These are phyloP conservation scores for Tricholoma flavovirens DNA, from an alignment of 768 basidiomycete species.

Conservation along the genomic window DNA sequence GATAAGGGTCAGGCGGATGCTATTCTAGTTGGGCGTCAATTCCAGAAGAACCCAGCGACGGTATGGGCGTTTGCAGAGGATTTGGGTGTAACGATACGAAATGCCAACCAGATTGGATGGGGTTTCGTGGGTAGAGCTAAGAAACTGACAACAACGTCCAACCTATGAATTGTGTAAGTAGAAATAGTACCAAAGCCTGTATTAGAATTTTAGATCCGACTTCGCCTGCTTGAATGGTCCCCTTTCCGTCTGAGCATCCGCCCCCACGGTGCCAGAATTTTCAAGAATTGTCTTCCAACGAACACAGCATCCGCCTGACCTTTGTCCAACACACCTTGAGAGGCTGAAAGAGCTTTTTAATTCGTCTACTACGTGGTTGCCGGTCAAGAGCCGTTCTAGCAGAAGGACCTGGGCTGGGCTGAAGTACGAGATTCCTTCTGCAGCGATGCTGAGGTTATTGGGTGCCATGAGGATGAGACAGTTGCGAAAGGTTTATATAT, in stretches of 20 bases:
- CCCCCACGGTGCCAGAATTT: conserved; percentile 45
- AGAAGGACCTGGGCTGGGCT: conserved; percentile 12
- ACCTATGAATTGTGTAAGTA: no score
- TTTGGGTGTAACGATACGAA: conserved; percentile 39
- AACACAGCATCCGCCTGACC: conserved; percentile 53
- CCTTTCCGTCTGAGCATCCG: conserved; percentile 31
- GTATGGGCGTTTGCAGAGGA: conserved; percentile 53
- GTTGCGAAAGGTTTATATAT: not conserved
- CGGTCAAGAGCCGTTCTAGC: conserved; percentile 50
- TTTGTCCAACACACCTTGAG: conserved; percentile 57
- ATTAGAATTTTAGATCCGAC: not conserved
- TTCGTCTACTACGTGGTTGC: conserved; percentile 16
- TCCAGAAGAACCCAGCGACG: conserved; percentile 54
- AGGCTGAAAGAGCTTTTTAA: conserved; percentile 2
- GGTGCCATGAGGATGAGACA: not conserved
- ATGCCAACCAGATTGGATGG: conserved; percentile 55
- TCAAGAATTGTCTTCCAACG: conserved; percentile 48
- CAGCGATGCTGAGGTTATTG: not conserved
- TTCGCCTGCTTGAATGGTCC: not conserved
- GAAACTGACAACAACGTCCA: not conserved
- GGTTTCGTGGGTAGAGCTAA: conserved; percentile 35
- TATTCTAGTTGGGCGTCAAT: conserved; percentile 46
- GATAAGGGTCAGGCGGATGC: conserved; percentile 57
- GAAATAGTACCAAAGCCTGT: no score
- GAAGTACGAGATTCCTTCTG: not conserved